A percentile compares a stretch with the other conserved stretches of the same genome.
phyloP scores from a whole-genome alignment of 805 yeast genomes.

The Candida sithepensis region DNA sequence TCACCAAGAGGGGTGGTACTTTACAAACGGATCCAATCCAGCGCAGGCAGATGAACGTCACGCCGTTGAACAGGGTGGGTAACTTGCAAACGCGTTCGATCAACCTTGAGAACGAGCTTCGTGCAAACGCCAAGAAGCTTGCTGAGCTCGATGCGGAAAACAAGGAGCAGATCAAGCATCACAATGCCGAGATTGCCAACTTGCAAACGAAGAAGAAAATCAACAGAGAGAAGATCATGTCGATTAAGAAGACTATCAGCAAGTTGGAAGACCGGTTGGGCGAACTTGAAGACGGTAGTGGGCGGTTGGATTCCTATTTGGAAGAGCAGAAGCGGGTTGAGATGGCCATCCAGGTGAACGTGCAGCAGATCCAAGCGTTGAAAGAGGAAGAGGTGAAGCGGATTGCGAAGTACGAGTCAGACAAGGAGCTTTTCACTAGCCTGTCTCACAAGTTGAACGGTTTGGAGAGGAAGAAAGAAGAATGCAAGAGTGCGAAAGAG shows the following conservation, averaged over 20 bases:
- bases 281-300: constrained; percentile 42
- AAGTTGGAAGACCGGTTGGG: constrained; percentile 37
- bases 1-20: constrained; percentile 24
- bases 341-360: constrained; percentile 25
- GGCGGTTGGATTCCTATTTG: constrained; percentile 33
- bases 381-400: constrained; percentile 15
- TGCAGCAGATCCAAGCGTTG: constrained; percentile 19
- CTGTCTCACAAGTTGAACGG: constrained; percentile 8
- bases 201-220: background rate
- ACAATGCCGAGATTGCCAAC: constrained; percentile 12
- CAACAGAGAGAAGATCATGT: background rate
- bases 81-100: constrained; percentile 20
- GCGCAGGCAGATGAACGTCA: constrained; percentile 13
- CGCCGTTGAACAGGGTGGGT: constrained; percentile 21
- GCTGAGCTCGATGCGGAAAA: constrained; percentile 6
- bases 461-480: constrained; percentile 7
- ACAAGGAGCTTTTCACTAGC: constrained; percentile 11
- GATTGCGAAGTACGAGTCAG: constrained; percentile 8
- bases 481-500: constrained; percentile 7
- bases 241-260: constrained; percentile 23
- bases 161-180: constrained; percentile 3
- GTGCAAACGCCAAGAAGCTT: constrained; percentile 6
- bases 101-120: constrained; percentile 14
- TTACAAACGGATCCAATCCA: constrained; percentile 31
- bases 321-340: constrained; percentile 32